Conservation (phyloP, 169 alveolate genomes). For the Ichthyophthirius multifiliis region DNA sequence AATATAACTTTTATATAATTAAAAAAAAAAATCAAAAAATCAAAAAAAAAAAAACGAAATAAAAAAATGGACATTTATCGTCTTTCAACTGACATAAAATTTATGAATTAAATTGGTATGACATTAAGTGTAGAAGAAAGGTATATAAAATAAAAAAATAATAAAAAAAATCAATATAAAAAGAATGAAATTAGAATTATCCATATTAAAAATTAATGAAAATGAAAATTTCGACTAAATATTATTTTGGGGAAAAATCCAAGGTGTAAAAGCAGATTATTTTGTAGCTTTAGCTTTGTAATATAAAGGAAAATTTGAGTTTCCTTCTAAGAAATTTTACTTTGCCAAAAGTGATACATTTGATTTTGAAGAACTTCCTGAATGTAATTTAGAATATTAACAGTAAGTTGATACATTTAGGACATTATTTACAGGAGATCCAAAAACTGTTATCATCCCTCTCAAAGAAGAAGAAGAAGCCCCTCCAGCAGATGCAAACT, state of each 20-base stretch:
- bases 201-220: constrained; percentile 19
- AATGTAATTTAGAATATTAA: constrained; percentile 6
- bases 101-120: constrained; percentile 35
- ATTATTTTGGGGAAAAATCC: constrained; percentile 82
- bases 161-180: background rate
- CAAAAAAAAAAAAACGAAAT: too few species aligned
- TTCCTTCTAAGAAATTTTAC: constrained; percentile 79
- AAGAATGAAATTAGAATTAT: constrained; percentile 33
- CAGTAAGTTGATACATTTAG: background rate
- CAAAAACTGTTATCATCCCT: background rate
- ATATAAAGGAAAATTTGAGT: constrained; percentile 71
- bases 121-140: constrained; percentile 40
- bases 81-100: constrained; percentile 31
- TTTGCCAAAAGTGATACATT: constrained; percentile 26
- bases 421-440: background rate
- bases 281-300: constrained; percentile 70
- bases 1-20: too few species aligned
- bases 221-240: constrained; percentile 32
- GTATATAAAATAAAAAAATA: background rate
- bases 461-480: background rate
- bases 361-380: constrained; percentile 12
- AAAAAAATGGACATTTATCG: constrained; percentile 42
- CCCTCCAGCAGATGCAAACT: background rate
- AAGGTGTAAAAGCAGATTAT: constrained; percentile 72
- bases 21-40: too few species aligned